Evolutionary conservation across 441 rosid genomes (phyloP).

Genomic region (Eruca vesicaria): DNA sequence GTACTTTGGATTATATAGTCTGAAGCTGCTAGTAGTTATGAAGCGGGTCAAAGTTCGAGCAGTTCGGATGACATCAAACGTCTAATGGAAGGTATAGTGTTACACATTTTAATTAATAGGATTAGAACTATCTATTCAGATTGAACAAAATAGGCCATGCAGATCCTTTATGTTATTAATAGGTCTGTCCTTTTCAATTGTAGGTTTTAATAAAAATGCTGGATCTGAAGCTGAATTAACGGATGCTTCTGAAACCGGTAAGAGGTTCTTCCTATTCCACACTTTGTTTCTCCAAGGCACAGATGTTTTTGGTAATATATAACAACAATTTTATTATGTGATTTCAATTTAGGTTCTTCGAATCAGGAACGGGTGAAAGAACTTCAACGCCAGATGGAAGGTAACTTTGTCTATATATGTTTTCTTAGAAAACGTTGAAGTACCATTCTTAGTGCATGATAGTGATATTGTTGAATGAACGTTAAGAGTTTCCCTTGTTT

Average conservation of each 20-base stretch:
- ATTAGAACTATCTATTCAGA: neutral
- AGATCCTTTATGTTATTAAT: neutral
- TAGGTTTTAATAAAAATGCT: neutral
- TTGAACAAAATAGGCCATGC: neutral
- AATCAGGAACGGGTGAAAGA: neutral
- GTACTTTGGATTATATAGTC: slow-evolving; percentile 17
- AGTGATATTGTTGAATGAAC: neutral
- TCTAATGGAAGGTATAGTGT: slow-evolving; percentile 3
- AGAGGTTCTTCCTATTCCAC: neutral
- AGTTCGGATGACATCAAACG: neutral
- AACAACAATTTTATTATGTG: neutral
- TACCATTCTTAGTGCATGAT: neutral
- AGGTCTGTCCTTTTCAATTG: neutral
- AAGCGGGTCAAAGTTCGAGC: neutral
- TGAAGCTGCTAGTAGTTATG: neutral
- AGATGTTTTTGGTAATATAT: neutral
- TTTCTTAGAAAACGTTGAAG: neutral
- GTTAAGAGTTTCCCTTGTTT: neutral
- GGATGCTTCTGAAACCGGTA: neutral
- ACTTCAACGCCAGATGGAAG: neutral
- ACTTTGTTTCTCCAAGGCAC: neutral
- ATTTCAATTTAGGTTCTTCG: neutral
- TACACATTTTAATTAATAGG: neutral
- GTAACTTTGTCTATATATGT: neutral
- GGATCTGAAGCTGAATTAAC: neutral